Conservation (phyloP, 768 basidiomycete species). For the Agaricus sinodeliciosus region DNA sequence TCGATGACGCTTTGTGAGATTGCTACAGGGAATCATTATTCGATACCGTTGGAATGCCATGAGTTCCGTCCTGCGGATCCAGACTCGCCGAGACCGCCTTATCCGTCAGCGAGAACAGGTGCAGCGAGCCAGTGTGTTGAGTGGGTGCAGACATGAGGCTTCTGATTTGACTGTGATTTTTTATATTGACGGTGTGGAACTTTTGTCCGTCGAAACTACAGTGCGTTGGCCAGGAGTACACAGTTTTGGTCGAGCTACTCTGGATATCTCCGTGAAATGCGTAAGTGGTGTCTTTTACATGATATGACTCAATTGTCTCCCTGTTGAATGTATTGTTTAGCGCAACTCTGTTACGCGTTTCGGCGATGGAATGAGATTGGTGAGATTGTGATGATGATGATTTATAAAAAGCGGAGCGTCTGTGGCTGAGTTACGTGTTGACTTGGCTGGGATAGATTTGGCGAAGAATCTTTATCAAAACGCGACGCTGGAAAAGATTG, state of each 20-base stretch:
- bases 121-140: conserved; percentile 31
- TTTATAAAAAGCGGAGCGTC: conserved; percentile 13
- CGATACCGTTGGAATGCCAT: conserved; percentile 61
- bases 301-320: conserved; percentile 2
- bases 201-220: conserved; percentile 19
- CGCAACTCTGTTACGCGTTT: conserved; percentile 73
- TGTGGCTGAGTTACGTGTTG: conserved; percentile 3
- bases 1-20: conserved; percentile 76
- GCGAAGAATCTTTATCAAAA: conserved; percentile 48
- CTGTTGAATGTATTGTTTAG: conserved; percentile 24
- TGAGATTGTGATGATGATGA: conserved; percentile 17
- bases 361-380: conserved; percentile 72
- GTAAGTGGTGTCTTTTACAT: conserved; percentile 35
- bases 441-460: conserved; percentile 6
- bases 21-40: conserved; percentile 64
- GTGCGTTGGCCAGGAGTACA: conserved; percentile 69
- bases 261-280: conserved; percentile 72
- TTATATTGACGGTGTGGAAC: not conserved
- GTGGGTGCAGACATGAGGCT: conserved; percentile 13
- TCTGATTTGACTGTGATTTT: not conserved
- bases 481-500: conserved; percentile 50
- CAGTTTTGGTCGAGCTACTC: conserved; percentile 87
- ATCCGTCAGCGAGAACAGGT: conserved; percentile 28
- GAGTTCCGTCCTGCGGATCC: conserved; percentile 22
- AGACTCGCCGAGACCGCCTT: conserved; percentile 12